phyloP scores from a whole-genome alignment of 2,329 filamentous ascomycete species.

The Coniochaeta prunicola region DNA sequence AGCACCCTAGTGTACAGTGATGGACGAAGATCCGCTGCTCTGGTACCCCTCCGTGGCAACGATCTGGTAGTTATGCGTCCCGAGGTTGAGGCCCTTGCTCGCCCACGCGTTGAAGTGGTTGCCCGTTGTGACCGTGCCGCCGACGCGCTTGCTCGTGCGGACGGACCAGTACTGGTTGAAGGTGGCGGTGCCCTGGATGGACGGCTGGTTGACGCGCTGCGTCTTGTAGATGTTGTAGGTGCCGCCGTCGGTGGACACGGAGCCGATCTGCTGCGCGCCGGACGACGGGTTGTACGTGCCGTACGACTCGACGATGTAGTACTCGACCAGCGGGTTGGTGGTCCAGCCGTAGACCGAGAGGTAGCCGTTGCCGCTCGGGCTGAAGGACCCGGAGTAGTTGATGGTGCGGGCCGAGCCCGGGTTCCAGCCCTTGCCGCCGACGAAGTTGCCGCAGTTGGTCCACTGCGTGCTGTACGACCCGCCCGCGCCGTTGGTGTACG shows the following conservation, averaged over 20 bases:
- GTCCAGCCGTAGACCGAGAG: conserved; percentile 30
- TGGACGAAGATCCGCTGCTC: conserved; percentile 17
- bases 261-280: conserved; percentile 24
- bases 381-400: conserved; percentile 18
- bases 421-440: too few species aligned
- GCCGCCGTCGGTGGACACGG: conserved; percentile 22
- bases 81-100: conserved; percentile 37
- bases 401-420: too few species aligned
- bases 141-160: conserved; percentile 38
- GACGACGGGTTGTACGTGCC: too few species aligned
- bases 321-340: conserved; percentile 27
- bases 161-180: conserved; percentile 45
- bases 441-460: too few species aligned
- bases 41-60: conserved; percentile 40
- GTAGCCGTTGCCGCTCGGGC: conserved; percentile 18
- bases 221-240: conserved; percentile 26
- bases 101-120: conserved; percentile 49
- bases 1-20: conserved; percentile 9
- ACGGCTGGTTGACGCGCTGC: conserved; percentile 32
- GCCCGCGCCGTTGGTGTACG: too few species aligned
- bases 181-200: conserved; percentile 37
- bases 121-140: conserved; percentile 42
- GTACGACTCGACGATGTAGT: conserved; percentile 28
- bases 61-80: conserved; percentile 45
- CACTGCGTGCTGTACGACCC: too few species aligned